These are phyloP conservation scores for Massariosphaeria phaeospora DNA, from an alignment of 495 filamentous ascomycete species.

Conservation along the genomic window DNA sequence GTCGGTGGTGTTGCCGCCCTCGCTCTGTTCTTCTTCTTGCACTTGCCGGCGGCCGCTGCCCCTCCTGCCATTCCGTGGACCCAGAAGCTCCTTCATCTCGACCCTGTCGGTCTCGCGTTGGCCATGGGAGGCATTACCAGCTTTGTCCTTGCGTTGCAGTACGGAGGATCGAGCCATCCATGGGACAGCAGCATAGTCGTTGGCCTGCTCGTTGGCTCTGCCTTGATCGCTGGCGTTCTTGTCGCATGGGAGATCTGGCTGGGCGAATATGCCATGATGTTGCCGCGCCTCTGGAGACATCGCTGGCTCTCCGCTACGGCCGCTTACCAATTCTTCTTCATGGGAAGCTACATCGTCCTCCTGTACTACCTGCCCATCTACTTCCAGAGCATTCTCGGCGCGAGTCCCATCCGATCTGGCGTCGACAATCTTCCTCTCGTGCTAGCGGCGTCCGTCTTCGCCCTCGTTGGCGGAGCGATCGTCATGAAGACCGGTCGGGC, in stretches of 20 bases:
- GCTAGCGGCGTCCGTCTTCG: slow-evolving; percentile 41
- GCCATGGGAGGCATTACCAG: slow-evolving; percentile 26
- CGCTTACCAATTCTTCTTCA: slow-evolving; percentile 20
- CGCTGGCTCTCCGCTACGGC: slow-evolving; percentile 5
- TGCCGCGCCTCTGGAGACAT: slow-evolving; percentile 16
- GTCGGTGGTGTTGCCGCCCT: slow-evolving; percentile 43
- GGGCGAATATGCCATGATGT: slow-evolving; percentile 28
- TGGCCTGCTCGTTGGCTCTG: slow-evolving; percentile 45
- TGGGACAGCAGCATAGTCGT: slow-evolving; percentile 43
- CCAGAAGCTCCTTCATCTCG: slow-evolving; percentile 35
- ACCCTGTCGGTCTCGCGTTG: slow-evolving; percentile 26
- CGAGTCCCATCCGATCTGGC: slow-evolving; percentile 29
- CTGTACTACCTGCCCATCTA: slow-evolving; percentile 39
- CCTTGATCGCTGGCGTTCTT: slow-evolving; percentile 17
- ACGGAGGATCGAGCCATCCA: slow-evolving; percentile 27
- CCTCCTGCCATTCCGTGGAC: slow-evolving; percentile 17
- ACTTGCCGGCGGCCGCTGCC: slow-evolving; percentile 33
- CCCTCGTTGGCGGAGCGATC: slow-evolving; percentile 1
- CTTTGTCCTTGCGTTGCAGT: slow-evolving; percentile 35
- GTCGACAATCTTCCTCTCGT: slow-evolving; percentile 32
- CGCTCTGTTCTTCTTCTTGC: slow-evolving; percentile 45
- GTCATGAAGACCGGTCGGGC: slow-evolving; percentile 15
- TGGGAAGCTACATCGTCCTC: slow-evolving; percentile 19
- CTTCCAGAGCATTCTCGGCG: slow-evolving; percentile 32
- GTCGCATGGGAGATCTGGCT: slow-evolving; percentile 16